A percentile compares a stretch with the other conserved stretches of the same genome.
phyloP scores from a whole-genome alignment of 371 early-diverging fungal genomes.

The Capniomyces stellatus region DNA sequence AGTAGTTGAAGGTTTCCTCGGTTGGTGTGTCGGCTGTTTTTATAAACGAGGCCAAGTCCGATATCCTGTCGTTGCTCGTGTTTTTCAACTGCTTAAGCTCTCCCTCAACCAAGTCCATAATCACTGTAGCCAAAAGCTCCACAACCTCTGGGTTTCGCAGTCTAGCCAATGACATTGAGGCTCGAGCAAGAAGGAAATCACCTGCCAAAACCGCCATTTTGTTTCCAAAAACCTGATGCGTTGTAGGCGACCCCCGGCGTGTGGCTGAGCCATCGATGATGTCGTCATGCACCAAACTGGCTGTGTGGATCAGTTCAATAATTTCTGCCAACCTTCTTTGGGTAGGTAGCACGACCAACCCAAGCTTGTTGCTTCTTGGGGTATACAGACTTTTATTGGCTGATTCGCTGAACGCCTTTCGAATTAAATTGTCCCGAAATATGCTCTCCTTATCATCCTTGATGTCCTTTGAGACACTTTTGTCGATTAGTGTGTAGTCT shows the following conservation, averaged over 20 bases:
- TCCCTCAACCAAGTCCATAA: constrained; percentile 85
- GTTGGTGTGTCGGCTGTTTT: constrained; percentile 13
- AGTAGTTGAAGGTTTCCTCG: constrained; percentile 51
- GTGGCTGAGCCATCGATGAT: constrained; percentile 61
- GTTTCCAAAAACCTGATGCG: constrained; percentile 80
- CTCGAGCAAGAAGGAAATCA: constrained; percentile 82
- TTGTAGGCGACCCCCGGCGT: constrained; percentile 51
- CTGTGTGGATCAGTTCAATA: constrained; percentile 93
- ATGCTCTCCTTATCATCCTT: constrained; percentile 15
- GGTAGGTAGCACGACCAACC: constrained; percentile 55
- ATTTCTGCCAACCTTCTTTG: constrained; percentile 89
- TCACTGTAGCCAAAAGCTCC: constrained; percentile 80
- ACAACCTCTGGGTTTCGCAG: constrained; percentile 77
- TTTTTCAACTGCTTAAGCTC: constrained; percentile 91
- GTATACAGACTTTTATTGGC: constrained; percentile 25
- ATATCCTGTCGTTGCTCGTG: constrained; percentile 14
- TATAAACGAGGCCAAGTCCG: too few species aligned
- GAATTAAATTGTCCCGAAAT: constrained; percentile 12
- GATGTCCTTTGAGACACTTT: constrained; percentile 26
- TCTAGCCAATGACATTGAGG: constrained; percentile 75
- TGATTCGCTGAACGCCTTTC: constrained; percentile 8
- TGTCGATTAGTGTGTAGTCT: constrained; percentile 22
- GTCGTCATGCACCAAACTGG: constrained; percentile 87
- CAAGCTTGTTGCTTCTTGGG: constrained; percentile 28
- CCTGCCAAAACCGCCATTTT: constrained; percentile 93